Evolutionary conservation across 306 rosid genomes (phyloP), one percentile per base, ranked within the genome.

Genomic region (Crotalaria pallida): DNA sequence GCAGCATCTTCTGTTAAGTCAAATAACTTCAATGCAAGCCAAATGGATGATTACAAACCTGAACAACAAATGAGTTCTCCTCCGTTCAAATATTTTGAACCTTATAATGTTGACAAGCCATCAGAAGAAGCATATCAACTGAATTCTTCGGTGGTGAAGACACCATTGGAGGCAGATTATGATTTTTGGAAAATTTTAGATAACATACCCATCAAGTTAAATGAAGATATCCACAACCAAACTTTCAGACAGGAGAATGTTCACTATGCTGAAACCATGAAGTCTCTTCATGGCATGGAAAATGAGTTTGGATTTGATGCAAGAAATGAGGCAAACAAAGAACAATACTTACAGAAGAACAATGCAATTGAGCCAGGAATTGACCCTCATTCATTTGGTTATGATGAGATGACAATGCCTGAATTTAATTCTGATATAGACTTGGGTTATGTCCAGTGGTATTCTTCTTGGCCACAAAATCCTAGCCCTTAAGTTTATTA

Each of bases 171-270:
- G 65, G 23, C 74, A 21, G 94, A 87, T 62, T 16, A 19, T 62
- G 90, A 83, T 7, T 84, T 94, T 76, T 94, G 97, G 98, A 65
- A 79, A 73, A 43, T 82, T 73, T 58, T 93, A 7, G 96, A 85
- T 27, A 81, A 62, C 65, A 41, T 82, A 13, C 6, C 80, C 6
- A 31, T 52, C 11, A 59, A 74, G 23, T 57, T 81, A 44, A 80
- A 74, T 50, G 63, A 69, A 45, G 65, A 79, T 23, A 31, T 38
- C 67, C 68, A 75, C 53, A 52, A 41, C 64, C 70, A 80, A 3
- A 79, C 53, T 11, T 45, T 81, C 2, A 81, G 17, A 22, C 40
- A 48, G 36, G 84, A 61, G 61, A 3, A 8, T 53, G 60, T 16
- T 47, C 74, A 57, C 22, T 79, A 40, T 27, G 72, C 18, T 45